Conservation (phyloP, 2,329 filamentous ascomycete genomes). For the Clonostachys byssicola region DNA sequence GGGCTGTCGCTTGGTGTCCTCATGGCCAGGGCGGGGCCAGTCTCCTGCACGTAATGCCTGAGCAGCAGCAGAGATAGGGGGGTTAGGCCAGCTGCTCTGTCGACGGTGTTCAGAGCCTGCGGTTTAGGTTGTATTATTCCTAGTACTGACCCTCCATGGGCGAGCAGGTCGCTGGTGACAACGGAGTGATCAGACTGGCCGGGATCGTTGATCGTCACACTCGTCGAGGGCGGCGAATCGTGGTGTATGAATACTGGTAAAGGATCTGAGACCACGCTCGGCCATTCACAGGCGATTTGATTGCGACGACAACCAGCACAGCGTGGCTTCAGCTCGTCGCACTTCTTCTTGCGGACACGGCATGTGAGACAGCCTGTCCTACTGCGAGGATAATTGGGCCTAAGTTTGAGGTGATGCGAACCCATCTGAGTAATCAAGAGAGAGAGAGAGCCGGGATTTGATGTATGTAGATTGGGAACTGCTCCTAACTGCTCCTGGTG, state of each 20-base stretch:
- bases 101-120: too few relatives aligned
- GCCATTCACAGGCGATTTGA: constrained; percentile 48
- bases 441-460: too few relatives aligned
- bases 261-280: constrained; percentile 4
- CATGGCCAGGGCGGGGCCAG: constrained; percentile 3
- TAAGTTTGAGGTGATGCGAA: background rate
- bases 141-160: too few relatives aligned
- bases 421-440: too few relatives aligned
- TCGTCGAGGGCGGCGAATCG: too few relatives aligned
- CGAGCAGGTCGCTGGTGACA: too few relatives aligned
- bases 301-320: constrained; percentile 50
- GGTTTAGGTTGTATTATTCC: too few relatives aligned
- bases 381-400: background rate
- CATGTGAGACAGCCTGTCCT: constrained; percentile 29
- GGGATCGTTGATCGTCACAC: too few relatives aligned
- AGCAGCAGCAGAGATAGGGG: constrained; percentile 1
- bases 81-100: background rate
- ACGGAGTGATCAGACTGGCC: too few relatives aligned
- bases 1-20: constrained; percentile 1
- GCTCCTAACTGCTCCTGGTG: too few relatives aligned
- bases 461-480: too few relatives aligned
- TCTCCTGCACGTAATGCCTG: constrained; percentile 2
- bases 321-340: constrained; percentile 43
- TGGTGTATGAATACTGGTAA: too few relatives aligned
- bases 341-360: constrained; percentile 33